phyloP scores from a whole-genome alignment of 2,329 filamentous ascomycete species.

The Chaetomiaceae sp. region DNA sequence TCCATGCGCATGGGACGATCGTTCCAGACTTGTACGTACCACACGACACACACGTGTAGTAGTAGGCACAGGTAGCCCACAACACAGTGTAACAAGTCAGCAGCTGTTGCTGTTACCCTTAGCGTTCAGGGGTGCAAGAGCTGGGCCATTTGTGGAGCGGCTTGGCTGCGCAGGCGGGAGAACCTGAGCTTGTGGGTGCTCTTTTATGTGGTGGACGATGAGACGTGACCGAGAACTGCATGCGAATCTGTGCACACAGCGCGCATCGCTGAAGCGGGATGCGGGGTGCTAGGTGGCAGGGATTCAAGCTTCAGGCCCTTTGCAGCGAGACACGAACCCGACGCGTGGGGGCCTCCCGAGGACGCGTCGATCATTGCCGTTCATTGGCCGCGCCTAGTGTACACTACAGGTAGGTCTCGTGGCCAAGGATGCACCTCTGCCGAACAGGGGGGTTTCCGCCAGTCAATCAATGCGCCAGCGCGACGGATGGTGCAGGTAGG shows the following conservation, averaged over 20 bases:
- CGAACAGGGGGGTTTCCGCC: constrained; percentile 11
- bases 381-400: constrained; percentile 7
- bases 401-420: background rate
- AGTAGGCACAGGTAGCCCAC: no score
- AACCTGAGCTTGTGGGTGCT: no score
- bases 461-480: constrained; percentile 13
- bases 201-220: background rate
- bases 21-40: no score
- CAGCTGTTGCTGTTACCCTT: no score
- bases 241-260: background rate
- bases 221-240: background rate
- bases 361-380: constrained; percentile 4
- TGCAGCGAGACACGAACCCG: constrained; percentile 1
- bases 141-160: no score
- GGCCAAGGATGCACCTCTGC: background rate
- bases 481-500: constrained; percentile 8
- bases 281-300: background rate
- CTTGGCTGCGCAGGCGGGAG: no score
- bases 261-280: background rate
- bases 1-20: no score
- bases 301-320: background rate
- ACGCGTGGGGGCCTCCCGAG: background rate
- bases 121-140: no score
- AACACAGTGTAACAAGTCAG: no score
- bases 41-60: no score